Evolutionary conservation across 371 early-diverging fungal genomes (phyloP), one percentile per base, ranked within the genome.

Genomic region (Rhizopus sp.): DNA sequence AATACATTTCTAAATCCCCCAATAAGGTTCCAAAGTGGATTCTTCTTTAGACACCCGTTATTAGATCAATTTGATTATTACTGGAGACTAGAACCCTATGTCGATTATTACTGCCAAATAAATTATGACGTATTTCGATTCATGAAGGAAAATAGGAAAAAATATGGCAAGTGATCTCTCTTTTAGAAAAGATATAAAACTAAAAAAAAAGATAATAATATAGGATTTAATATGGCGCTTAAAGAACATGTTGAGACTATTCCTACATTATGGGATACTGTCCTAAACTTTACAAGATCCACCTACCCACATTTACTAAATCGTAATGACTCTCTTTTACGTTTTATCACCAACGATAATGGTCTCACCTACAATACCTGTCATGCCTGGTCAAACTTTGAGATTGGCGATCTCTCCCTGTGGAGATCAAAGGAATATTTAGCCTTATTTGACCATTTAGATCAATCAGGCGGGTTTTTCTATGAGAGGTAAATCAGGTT

Each of bases 61-160:
- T 68, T 96, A 23, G 71, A 73, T 23, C 69, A 86, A 37, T 91
- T 88, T 56, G 90, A 95, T 52, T 98, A 88, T 69, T 97, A 95
- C 71, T 98, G 98, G 99, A 75, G 99, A 8, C 77, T 98, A 4
- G 98, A 98, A 60, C 98, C 98, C 2, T 89, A 85, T 34, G 95
- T 95, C 4, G 79, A 87, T 37, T 95, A 91, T 59, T 84, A 81
- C 58, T 98, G 98, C 64, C 83, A 93, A 39, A 72, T 98, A 5
- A 86, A 88, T 61, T 86, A 89, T 68, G 98, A 98, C 69, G 93
- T 94, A 5, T 97, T 98, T 73, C 63, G 69, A 61, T 92, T 74
- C 63, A 91, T 94, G 91, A 73, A 79, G 48, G 70, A 86, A 23
- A 85, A 88, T 58, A 81, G 84, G 39, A 89, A 92, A 59, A 83